Percentiles rank a stretch among this genome's conserved stretches.
These are phyloP conservation scores for Leptographium flavum DNA, from an alignment of 2,329 filamentous ascomycete genomes.

Conservation along the genomic window DNA sequence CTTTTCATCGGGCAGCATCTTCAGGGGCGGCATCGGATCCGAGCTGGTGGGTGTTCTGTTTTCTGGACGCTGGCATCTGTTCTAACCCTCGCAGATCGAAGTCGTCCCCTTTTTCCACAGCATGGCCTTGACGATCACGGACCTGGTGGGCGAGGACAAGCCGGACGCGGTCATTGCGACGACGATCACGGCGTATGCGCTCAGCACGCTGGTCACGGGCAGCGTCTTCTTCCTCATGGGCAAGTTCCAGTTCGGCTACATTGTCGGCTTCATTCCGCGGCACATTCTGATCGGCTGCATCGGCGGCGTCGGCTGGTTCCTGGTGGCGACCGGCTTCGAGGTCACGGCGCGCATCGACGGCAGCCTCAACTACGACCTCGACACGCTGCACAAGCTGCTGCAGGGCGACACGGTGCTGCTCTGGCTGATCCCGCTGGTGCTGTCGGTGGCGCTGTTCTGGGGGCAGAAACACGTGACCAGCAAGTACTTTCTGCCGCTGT, in stretches of 20 bases:
- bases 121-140: slow-evolving; percentile 84
- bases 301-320: slow-evolving; percentile 90
- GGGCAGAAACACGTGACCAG: slow-evolving; percentile 64
- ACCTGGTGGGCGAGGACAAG: slow-evolving; percentile 62
- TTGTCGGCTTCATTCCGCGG: slow-evolving; percentile 92
- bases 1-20: slow-evolving; percentile 77
- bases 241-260: slow-evolving; percentile 70
- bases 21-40: slow-evolving; percentile 82
- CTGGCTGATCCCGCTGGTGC: slow-evolving; percentile 66
- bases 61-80: not conserved
- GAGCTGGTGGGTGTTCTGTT: slow-evolving; percentile 51
- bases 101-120: slow-evolving; percentile 98
- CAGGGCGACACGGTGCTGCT: slow-evolving; percentile 60
- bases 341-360: slow-evolving; percentile 83
- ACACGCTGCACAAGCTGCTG: slow-evolving; percentile 62
- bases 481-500: slow-evolving; percentile 74
- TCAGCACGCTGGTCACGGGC: slow-evolving; percentile 84
- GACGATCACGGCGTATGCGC: slow-evolving; percentile 78
- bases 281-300: slow-evolving; percentile 97
- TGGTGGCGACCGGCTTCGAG: slow-evolving; percentile 82
- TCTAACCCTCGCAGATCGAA: slow-evolving; percentile 53
- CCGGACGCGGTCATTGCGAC: slow-evolving; percentile 83
- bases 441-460: slow-evolving; percentile 64
- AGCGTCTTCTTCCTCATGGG: slow-evolving; percentile 87
- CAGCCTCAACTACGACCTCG: slow-evolving; percentile 65